Conservation (phyloP, 2,329 filamentous ascomycete species). For the Verticillium nonalfalfae region DNA sequence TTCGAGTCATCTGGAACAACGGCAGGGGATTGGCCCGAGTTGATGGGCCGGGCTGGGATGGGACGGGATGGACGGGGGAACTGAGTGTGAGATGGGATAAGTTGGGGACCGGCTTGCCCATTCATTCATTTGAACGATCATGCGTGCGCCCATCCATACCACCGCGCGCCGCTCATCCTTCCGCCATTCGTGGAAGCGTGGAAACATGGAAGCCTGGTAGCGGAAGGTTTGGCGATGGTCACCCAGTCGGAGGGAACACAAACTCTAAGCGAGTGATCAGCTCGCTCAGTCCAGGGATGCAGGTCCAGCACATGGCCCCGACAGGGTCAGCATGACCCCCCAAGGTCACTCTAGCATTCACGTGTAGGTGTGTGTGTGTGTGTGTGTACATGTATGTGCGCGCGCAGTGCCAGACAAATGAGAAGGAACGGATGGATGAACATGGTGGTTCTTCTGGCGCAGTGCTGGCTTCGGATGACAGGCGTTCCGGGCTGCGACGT, state of each 20-base stretch:
- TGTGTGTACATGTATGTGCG: too few species aligned
- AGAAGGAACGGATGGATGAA: not conserved
- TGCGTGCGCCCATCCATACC: not conserved
- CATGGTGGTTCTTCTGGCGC: not conserved
- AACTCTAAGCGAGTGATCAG: too few species aligned
- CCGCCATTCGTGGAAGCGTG: not conserved
- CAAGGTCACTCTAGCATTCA: not conserved
- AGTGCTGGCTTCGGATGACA: constrained; percentile 2
- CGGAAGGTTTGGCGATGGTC: not conserved
- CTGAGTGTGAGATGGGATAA: not conserved
- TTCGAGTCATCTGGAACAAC: not conserved
- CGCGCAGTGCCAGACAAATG: not conserved
- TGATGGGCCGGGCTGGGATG: not conserved
- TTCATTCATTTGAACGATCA: not conserved
- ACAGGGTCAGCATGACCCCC: not conserved
- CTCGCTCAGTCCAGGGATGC: not conserved
- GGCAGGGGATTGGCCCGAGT: not conserved
- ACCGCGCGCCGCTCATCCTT: not conserved
- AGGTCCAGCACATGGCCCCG: not conserved
- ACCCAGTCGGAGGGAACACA: not conserved
- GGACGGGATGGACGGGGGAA: not conserved
- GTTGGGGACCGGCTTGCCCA: not conserved
- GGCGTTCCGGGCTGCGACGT: not conserved
- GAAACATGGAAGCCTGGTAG: not conserved
- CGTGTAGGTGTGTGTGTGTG: too few species aligned